Percentiles rank a stretch among this genome's conserved stretches.
These are phyloP conservation scores for Graphilbum fragrans DNA, from an alignment of 2,329 filamentous ascomycete genomes.

Conservation along the genomic window DNA sequence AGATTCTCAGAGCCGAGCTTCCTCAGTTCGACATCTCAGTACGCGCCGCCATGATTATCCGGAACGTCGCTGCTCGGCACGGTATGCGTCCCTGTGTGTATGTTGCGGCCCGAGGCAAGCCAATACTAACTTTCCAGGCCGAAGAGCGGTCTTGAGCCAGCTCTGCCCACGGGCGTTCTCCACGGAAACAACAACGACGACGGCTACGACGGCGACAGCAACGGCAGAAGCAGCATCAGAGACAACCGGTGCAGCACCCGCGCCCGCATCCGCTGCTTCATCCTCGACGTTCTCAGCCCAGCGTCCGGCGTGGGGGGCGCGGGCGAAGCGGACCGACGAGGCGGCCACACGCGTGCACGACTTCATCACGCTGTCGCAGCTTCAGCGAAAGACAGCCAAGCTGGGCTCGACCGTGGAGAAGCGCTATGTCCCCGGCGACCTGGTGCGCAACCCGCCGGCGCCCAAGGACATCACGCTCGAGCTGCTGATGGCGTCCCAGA, in stretches of 20 bases:
- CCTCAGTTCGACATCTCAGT: not conserved
- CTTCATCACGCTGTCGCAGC: conserved; percentile 22
- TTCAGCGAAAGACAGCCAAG: conserved; percentile 31
- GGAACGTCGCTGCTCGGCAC: conserved; percentile 41
- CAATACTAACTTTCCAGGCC: conserved; percentile 26
- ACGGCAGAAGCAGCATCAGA: not conserved
- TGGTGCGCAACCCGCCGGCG: conserved; percentile 60
- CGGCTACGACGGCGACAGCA: conserved; percentile 1
- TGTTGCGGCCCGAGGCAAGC: not conserved
- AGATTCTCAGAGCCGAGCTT: too few relatives aligned
- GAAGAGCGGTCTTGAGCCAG: conserved; percentile 32
- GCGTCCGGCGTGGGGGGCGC: conserved; percentile 1
- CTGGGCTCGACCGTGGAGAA: conserved; percentile 36
- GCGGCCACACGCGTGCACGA: conserved; percentile 19
- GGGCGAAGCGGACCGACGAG: conserved; percentile 1
- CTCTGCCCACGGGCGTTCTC: conserved; percentile 27
- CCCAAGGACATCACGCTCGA: conserved; percentile 80
- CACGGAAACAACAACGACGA: conserved; percentile 15
- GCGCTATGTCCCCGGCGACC: conserved; percentile 52
- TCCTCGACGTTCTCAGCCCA: not conserved
- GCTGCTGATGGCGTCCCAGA: conserved; percentile 76
- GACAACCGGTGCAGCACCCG: not conserved
- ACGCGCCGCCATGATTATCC: conserved; percentile 38
- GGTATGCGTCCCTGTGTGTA: conserved; percentile 23
- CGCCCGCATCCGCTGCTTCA: not conserved